These are phyloP conservation scores for Yamadazyma siamensis DNA, from an alignment of 1,139 yeast genomes.

Conservation along the genomic window DNA sequence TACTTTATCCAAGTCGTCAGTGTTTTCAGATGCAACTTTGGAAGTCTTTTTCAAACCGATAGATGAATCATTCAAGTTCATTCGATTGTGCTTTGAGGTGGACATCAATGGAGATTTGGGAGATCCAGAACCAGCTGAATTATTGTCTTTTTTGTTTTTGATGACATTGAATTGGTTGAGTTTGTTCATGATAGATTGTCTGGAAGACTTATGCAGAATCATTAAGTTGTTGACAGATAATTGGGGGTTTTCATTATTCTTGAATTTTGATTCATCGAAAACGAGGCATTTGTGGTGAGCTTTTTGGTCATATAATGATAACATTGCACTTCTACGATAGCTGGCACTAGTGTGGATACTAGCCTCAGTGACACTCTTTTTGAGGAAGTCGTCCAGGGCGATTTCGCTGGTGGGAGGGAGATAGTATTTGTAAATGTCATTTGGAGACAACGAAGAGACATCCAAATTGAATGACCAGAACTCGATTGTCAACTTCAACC, in stretches of 20 bases:
- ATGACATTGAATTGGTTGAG: slow-evolving; percentile 19
- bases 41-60: slow-evolving; percentile 35
- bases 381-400: slow-evolving; percentile 21
- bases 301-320: slow-evolving; percentile 47
- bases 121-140: slow-evolving; percentile 15
- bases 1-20: slow-evolving; percentile 8
- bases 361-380: slow-evolving; percentile 30
- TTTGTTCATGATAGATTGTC: slow-evolving; percentile 33
- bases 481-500: slow-evolving; percentile 32
- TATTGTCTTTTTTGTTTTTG: slow-evolving; percentile 2
- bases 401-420: slow-evolving; percentile 30
- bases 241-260: slow-evolving; percentile 34
- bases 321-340: slow-evolving; percentile 52
- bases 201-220: slow-evolving; percentile 40
- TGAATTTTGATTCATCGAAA: slow-evolving; percentile 26
- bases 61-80: slow-evolving; percentile 43
- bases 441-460: slow-evolving; percentile 17
- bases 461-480: slow-evolving; percentile 31
- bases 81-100: slow-evolving; percentile 22
- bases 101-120: slow-evolving; percentile 2
- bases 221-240: slow-evolving; percentile 38
- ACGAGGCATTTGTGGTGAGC: slow-evolving; percentile 36
- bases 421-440: slow-evolving; percentile 19
- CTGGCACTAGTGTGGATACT: slow-evolving; percentile 50
- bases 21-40: not conserved